A percentile compares a stretch with the other conserved stretches of the same genome.
phyloP scores from a whole-genome alignment of 2,329 filamentous ascomycete species.

The Lachnellula subtilissima region DNA sequence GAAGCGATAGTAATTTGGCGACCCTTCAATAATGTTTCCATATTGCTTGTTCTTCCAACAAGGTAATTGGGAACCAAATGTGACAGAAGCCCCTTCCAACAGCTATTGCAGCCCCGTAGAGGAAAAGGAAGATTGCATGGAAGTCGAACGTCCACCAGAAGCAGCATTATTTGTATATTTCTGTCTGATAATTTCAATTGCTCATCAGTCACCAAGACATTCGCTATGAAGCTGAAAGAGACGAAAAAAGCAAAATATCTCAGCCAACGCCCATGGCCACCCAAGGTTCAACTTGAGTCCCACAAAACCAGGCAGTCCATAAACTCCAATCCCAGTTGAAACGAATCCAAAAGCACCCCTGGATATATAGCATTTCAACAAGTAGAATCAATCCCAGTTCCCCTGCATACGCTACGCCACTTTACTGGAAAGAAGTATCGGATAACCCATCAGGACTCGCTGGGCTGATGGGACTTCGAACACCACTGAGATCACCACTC shows the following conservation, averaged over 20 bases:
- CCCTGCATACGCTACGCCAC: not conserved
- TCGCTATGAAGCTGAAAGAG: constrained; percentile 12
- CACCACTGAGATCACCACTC: constrained; percentile 67
- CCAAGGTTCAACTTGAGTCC: constrained; percentile 10
- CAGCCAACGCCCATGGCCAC: constrained; percentile 7
- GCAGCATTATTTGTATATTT: not conserved
- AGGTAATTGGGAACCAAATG: not conserved
- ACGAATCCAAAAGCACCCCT: constrained; percentile 13
- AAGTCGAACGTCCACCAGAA: too few relatives aligned
- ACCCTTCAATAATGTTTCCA: not conserved
- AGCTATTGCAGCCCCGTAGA: not conserved
- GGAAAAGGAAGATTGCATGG: not conserved
- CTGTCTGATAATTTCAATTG: not conserved
- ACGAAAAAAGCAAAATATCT: constrained; percentile 10
- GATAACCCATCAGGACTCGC: constrained; percentile 38
- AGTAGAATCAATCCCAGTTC: constrained; percentile 11
- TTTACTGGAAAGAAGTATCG: constrained; percentile 25
- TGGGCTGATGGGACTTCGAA: constrained; percentile 55
- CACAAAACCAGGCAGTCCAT: constrained; percentile 10
- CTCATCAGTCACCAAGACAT: constrained; percentile 13
- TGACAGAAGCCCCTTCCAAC: not conserved
- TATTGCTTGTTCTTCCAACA: not conserved
- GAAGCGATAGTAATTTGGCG: not conserved
- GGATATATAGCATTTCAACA: constrained; percentile 26
- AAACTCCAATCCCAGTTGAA: constrained; percentile 11